phyloP scores from a whole-genome alignment of 306 rosid genomes.

The Echinosophora koreensis region DNA sequence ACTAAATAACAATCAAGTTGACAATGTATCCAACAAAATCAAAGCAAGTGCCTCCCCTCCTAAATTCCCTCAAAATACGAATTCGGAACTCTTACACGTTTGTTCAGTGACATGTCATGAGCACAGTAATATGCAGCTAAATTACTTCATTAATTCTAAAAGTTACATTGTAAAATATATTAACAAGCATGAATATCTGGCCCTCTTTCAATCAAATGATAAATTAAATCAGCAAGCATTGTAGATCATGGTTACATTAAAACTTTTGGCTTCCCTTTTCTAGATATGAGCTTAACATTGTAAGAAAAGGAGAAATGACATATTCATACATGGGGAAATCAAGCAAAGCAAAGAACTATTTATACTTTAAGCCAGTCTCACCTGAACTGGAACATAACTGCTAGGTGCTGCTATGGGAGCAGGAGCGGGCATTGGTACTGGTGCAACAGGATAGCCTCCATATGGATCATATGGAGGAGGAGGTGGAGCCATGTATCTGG shows the following conservation, averaged over 20 bases:
- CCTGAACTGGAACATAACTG: constrained; percentile 94
- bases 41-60: too few relatives aligned
- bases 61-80: too few relatives aligned
- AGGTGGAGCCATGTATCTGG: constrained; percentile 95
- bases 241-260: neutral
- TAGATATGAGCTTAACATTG: constrained; percentile 7
- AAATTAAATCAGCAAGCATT: constrained; percentile 12
- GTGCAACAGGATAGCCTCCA: constrained; percentile 90
- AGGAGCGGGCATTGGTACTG: constrained; percentile 84
- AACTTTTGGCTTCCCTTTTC: neutral
- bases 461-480: constrained; percentile 97
- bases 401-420: constrained; percentile 87
- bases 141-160: neutral
- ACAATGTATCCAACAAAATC: constrained; percentile 29
- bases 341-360: constrained; percentile 9
- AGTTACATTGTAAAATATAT: neutral
- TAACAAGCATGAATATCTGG: neutral
- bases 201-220: neutral
- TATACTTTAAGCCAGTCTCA: constrained; percentile 39
- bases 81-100: too few relatives aligned
- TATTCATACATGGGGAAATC: neutral
- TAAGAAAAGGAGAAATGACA: neutral
- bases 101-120: too few relatives aligned
- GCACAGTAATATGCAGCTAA: too few relatives aligned
- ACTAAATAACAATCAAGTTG: neutral